A percentile compares a stretch with the other conserved stretches of the same genome.
Evolutionary conservation across 495 filamentous ascomycete genomes (phyloP).

Genomic region (Podospora pseudocomata): DNA sequence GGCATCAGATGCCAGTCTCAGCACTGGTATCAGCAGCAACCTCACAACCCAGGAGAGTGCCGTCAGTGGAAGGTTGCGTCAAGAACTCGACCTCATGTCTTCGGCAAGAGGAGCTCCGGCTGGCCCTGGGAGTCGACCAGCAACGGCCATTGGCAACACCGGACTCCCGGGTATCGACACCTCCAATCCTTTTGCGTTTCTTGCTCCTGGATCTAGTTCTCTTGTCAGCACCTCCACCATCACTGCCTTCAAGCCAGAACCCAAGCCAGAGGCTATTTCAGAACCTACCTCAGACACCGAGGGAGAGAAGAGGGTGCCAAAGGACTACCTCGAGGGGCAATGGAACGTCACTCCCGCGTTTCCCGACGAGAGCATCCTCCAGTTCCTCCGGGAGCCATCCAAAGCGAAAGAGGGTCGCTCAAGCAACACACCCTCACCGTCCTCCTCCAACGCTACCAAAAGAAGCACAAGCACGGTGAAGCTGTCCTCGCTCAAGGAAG

Average conservation of each 20-base stretch:
- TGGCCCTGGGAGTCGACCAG: neutral
- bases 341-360: neutral
- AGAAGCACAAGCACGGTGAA: neutral
- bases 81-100: neutral
- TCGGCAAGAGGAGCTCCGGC: neutral
- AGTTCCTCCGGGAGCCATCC: neutral
- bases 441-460: neutral
- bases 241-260: neutral
- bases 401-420: neutral
- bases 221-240: neutral
- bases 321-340: neutral
- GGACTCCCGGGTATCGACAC: conserved; percentile 3
- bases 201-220: neutral
- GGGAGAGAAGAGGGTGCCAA: neutral
- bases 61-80: neutral
- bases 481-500: neutral
- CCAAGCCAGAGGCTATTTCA: neutral
- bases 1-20: neutral
- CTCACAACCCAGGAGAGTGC: neutral
- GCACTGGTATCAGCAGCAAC: neutral
- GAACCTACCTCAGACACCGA: neutral
- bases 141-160: neutral
- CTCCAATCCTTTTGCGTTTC: neutral
- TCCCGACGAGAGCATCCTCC: neutral
- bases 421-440: neutral